Conservation (phyloP, 208 protist genomes). For the Entamoeba invadens region DNA sequence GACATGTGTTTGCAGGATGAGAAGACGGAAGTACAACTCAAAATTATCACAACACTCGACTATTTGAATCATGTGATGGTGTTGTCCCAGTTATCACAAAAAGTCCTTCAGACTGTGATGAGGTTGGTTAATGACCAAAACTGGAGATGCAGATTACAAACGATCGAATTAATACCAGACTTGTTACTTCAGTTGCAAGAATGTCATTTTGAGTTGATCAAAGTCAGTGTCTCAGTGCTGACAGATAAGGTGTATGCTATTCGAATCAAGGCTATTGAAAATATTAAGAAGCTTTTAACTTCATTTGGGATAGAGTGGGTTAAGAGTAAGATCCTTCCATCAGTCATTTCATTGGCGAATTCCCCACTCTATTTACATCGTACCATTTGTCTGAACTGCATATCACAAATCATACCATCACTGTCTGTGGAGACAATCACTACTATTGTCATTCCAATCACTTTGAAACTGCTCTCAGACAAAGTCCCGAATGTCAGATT, state of each 20-base stretch:
- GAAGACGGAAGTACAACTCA: neutral
- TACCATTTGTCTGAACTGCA: neutral
- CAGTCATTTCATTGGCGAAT: neutral
- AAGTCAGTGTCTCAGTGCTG: neutral
- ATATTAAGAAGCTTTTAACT: neutral
- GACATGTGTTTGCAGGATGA: neutral
- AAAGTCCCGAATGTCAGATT: neutral
- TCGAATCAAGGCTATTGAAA: neutral
- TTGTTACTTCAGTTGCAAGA: neutral
- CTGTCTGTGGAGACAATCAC: neutral
- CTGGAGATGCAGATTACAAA: neutral
- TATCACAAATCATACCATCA: neutral
- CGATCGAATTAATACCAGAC: neutral
- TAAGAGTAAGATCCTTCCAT: neutral
- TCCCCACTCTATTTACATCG: neutral
- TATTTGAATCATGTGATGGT: neutral
- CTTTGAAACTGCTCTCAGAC: neutral
- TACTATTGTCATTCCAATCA: neutral
- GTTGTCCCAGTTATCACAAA: neutral
- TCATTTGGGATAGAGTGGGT: neutral
- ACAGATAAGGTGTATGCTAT: neutral
- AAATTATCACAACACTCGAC: neutral
- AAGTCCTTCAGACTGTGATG: neutral
- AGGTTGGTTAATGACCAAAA: neutral
- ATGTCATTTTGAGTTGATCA: neutral